Evolutionary conservation across 192 early-diverging fungal species (phyloP).

Genomic region (Entomortierella chlamydospora): DNA sequence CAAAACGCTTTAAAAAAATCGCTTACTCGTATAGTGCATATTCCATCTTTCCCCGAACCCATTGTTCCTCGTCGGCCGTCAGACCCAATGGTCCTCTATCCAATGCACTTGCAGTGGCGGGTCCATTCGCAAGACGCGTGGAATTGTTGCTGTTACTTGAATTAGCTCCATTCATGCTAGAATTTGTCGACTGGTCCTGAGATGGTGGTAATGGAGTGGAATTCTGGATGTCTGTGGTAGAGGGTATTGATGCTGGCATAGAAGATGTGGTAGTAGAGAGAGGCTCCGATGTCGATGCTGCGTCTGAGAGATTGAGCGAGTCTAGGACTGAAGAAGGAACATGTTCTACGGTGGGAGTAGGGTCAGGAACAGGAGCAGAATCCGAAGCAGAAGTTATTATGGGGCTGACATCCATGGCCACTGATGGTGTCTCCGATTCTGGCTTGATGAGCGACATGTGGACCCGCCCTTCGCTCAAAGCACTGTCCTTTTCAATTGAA

Average conservation of each 20-base stretch:
- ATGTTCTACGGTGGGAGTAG: background rate
- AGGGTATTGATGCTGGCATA: background rate
- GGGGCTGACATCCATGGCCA: slow-evolving; percentile 3
- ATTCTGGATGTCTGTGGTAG: background rate
- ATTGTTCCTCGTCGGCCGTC: slow-evolving; percentile 33
- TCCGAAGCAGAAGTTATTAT: background rate
- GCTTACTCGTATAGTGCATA: slow-evolving; percentile 52
- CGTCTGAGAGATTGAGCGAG: background rate
- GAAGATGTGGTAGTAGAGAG: background rate
- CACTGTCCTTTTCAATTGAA: background rate
- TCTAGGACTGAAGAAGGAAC: background rate
- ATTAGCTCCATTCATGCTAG: slow-evolving; percentile 4
- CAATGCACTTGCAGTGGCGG: slow-evolving; percentile 14
- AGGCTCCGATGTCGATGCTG: background rate
- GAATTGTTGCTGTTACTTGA: background rate
- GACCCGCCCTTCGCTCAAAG: background rate
- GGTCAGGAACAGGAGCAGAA: background rate
- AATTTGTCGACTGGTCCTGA: background rate
- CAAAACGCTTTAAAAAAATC: background rate
- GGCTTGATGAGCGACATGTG: slow-evolving; percentile 19
- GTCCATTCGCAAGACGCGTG: background rate
- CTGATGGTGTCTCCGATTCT: background rate
- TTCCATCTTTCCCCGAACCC: slow-evolving; percentile 46
- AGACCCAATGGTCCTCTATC: slow-evolving; percentile 40
- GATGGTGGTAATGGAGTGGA: background rate